phyloP scores from a whole-genome alignment of 371 early-diverging fungal genomes.

The Apophysomyces sp. region DNA sequence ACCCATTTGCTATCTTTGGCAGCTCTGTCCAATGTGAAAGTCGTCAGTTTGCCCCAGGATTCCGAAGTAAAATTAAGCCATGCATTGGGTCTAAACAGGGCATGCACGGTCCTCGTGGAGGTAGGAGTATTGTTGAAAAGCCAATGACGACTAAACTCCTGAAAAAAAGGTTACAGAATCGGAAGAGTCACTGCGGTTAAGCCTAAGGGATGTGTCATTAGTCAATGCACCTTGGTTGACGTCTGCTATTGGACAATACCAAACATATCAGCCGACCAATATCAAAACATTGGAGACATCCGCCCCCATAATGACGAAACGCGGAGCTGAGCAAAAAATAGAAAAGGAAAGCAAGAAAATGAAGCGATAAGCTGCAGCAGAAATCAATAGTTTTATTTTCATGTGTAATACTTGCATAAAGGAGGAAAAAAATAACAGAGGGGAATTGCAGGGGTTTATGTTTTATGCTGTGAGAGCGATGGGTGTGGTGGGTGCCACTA shows the following conservation, averaged over 20 bases:
- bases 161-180: conserved; percentile 12
- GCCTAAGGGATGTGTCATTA: conserved; percentile 14
- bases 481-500: conserved; percentile 2
- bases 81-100: conserved; percentile 21
- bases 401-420: background rate
- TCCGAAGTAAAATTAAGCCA: conserved; percentile 21
- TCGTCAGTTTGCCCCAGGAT: conserved; percentile 27
- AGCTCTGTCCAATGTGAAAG: conserved; percentile 23
- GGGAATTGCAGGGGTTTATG: background rate
- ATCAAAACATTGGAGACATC: conserved; percentile 31
- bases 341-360: background rate
- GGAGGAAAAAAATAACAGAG: background rate
- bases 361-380: background rate
- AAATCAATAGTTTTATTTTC: conserved; percentile 1
- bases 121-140: too few species aligned
- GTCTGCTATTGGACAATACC: background rate
- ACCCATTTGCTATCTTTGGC: conserved; percentile 36
- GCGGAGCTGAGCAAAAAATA: background rate
- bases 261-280: conserved; percentile 9
- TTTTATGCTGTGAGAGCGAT: background rate
- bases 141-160: too few species aligned
- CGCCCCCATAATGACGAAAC: conserved; percentile 13
- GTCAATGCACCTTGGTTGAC: conserved; percentile 33
- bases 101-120: conserved; percentile 20
- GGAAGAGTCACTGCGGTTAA: conserved; percentile 28